Base-by-base conservation (phyloP, 768 basidiomycete genomes). In the Lactifluus piperatus region DNA sequence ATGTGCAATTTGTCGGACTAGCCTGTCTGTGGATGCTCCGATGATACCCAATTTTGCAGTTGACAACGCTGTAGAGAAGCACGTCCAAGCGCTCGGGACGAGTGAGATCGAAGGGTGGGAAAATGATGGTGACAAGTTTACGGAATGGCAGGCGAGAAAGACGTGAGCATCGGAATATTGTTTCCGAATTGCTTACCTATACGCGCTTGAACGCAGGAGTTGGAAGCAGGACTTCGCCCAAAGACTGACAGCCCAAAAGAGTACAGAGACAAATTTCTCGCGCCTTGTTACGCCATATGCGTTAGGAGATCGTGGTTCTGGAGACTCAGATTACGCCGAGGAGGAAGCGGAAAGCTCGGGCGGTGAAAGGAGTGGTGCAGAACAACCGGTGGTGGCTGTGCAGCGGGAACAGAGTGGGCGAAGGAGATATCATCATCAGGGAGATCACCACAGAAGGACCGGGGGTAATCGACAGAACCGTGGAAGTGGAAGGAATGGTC, bases 31-130 rank as follows among this genome's bases (percentile, higher is more conserved):
- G 14, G 60, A 63, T 8, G 70, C 64, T 10, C 79, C 83, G 1
- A 74, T 89, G 70, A 76, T 86, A 62, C 82, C 85, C 0, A 88
- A 88, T 68, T 79, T 83, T 66, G 68, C 77, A 1, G 71, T 84
- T 62, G 85, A 89, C 65, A 81, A 74, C 62, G 69, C 76, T 18
- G 79, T 89, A 3, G 81, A 80, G 58, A 81, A 77, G 65, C 79
- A 88, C 64, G 70, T 88, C n/a, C 62, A 66, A 7, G 71, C 75
- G 18, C 75, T 81, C 14, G 71, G 78, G 3, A 75, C 67, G 24
- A 78, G 68, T 54, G 81, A 82, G 24, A 66, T 72, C 27, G 69
- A 70, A 18, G 83, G 80, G 18, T 88, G 84, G 84, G 70, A 75
- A 51, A 68, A 69, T 14, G 75, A 68, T 36, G 87, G 84, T 0